These are phyloP conservation scores for Leishmania lainsoni DNA, from an alignment of 208 protist species.

Conservation along the genomic window DNA sequence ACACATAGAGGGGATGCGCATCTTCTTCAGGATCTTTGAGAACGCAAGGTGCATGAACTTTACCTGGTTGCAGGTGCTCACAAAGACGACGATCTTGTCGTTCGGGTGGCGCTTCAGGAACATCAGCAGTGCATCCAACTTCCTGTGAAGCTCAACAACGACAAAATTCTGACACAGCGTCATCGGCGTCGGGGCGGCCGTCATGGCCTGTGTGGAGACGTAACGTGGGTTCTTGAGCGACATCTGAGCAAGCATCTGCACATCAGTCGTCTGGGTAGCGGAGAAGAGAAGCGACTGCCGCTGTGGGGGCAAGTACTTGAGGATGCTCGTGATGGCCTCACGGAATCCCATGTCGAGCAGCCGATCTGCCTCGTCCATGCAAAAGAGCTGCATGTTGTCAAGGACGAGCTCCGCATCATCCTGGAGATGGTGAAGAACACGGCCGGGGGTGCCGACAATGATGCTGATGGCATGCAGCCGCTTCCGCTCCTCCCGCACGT, in stretches of 20 bases:
- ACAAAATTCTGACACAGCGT: constrained; percentile 95
- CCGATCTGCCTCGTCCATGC: constrained; percentile 99
- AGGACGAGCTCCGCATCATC: constrained; percentile 92
- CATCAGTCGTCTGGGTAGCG: constrained; percentile 97
- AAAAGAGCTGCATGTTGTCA: constrained; percentile 96
- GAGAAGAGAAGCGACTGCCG: constrained; percentile 99
- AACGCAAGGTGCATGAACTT: constrained; percentile 94
- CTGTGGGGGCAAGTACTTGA: constrained; percentile 85
- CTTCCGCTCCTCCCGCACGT: constrained; percentile 94
- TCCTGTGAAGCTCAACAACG: constrained; percentile 90
- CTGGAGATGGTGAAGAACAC: constrained; percentile 99
- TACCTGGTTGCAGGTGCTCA: constrained; percentile 98
- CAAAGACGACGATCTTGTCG: constrained; percentile 98
- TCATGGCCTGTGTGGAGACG: constrained; percentile 93
- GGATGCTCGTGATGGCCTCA: constrained; percentile 93
- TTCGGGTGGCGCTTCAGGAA: constrained; percentile 97
- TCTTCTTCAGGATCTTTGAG: constrained; percentile 90
- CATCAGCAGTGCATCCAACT: constrained; percentile 97
- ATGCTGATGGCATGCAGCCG: constrained; percentile 96
- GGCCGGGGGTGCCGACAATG: constrained; percentile 98
- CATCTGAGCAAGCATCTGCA: constrained; percentile 94
- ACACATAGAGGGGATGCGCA: constrained; percentile 91
- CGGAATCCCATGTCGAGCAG: constrained; percentile 98
- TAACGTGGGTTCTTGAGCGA: constrained; percentile 95
- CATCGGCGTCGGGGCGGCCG: constrained; percentile 79